Conservation (phyloP, 2,329 filamentous ascomycete genomes). For the Sclerotinia subarctica region DNA sequence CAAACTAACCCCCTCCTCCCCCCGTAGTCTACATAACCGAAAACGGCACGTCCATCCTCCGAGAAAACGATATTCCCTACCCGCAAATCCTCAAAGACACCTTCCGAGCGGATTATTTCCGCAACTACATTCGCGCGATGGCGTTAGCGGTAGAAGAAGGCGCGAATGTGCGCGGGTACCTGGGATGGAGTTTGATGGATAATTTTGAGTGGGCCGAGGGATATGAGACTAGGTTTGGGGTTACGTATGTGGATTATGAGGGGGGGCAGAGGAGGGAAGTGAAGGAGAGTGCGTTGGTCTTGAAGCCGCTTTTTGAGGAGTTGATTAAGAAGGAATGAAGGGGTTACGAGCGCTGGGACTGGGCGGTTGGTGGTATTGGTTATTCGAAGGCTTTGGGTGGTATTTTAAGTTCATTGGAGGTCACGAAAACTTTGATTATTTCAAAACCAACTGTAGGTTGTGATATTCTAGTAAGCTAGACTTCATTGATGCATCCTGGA, state of each 20-base stretch:
- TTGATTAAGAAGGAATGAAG: constrained; percentile 59
- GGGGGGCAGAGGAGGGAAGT: constrained; percentile 75
- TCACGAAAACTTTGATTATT: background rate
- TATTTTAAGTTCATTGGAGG: background rate
- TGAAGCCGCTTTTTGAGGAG: constrained; percentile 68
- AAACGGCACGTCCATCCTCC: constrained; percentile 81
- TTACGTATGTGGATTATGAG: constrained; percentile 78
- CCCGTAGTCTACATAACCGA: constrained; percentile 67
- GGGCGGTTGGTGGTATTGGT: background rate
- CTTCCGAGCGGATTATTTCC: constrained; percentile 77
- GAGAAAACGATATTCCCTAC: constrained; percentile 70
- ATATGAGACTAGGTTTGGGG: constrained; percentile 81
- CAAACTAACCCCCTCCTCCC: background rate
- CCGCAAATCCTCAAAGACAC: constrained; percentile 75
- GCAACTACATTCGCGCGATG: constrained; percentile 73
- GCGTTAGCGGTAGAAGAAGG: constrained; percentile 70
- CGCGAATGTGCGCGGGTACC: constrained; percentile 76
- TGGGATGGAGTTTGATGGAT: constrained; percentile 86
- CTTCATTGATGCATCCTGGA: background rate
- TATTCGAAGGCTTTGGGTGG: background rate
- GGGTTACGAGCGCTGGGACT: background rate
- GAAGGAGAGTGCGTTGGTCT: constrained; percentile 76
- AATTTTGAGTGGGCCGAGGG: constrained; percentile 63
- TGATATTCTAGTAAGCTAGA: background rate
- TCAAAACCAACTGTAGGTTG: background rate